Conservation (phyloP, 208 protist species). For the Wallacemonas sp. region DNA sequence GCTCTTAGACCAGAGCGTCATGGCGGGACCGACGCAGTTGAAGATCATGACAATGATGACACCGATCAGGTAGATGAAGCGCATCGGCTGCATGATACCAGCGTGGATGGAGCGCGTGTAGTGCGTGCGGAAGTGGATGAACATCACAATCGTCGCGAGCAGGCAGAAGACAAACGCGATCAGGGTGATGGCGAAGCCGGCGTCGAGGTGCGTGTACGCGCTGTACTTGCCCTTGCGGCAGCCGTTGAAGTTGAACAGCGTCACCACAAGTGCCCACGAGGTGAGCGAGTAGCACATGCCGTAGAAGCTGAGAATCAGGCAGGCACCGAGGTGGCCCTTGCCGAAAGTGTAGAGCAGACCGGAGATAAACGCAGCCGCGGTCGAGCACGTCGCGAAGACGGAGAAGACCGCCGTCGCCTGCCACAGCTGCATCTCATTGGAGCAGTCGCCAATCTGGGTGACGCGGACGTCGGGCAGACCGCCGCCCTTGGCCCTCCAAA, state of each 20-base stretch:
- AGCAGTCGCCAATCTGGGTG: conserved; percentile 42
- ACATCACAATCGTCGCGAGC: conserved; percentile 30
- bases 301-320: conserved; percentile 46
- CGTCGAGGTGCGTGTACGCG: conserved; percentile 43
- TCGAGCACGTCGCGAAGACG: conserved; percentile 39
- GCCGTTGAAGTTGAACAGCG: conserved; percentile 42
- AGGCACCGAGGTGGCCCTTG: conserved; percentile 46
- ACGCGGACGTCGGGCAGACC: conserved; percentile 31
- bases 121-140: conserved; percentile 35
- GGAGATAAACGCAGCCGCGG: conserved; percentile 27
- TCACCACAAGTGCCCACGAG: conserved; percentile 41
- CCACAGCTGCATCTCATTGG: conserved; percentile 56
- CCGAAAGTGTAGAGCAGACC: conserved; percentile 32
- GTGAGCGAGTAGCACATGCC: conserved; percentile 36
- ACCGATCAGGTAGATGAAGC: conserved; percentile 40
- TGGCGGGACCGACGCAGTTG: conserved; percentile 45
- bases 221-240: conserved; percentile 39
- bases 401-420: conserved; percentile 40
- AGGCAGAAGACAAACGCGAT: conserved; percentile 36
- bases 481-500: conserved; percentile 47
- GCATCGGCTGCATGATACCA: conserved; percentile 29
- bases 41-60: conserved; percentile 38
- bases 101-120: conserved; percentile 45
- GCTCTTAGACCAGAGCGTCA: conserved; percentile 33
- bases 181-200: conserved; percentile 45